Percentiles rank a stretch among this genome's conserved stretches.
These are phyloP conservation scores for Entomortierella lignicola DNA, from an alignment of 192 early-diverging fungal species.

Conservation along the genomic window DNA sequence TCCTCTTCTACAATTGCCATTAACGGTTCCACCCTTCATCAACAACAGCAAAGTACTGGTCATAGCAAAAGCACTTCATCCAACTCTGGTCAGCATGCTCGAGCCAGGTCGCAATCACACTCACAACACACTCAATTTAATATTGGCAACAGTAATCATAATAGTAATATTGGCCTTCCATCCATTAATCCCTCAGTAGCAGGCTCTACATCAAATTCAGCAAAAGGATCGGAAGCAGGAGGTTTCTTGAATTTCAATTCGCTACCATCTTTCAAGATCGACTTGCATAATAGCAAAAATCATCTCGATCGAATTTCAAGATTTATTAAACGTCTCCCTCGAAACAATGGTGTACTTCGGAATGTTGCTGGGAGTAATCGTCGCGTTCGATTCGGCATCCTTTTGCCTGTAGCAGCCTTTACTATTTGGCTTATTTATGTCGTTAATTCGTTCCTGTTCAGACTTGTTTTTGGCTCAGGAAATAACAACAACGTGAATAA, in stretches of 20 bases:
- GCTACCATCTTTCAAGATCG: conserved; percentile 23
- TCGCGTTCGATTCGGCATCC: conserved; percentile 31
- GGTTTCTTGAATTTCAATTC: neutral
- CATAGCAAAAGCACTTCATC: conserved; percentile 1
- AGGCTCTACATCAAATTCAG: neutral
- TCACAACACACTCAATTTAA: conserved; percentile 1
- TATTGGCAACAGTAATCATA: neutral
- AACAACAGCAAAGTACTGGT: neutral
- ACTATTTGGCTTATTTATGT: conserved; percentile 15
- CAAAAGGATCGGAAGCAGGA: neutral
- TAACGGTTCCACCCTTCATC: neutral
- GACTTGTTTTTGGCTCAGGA: conserved; percentile 23
- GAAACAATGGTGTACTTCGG: conserved; percentile 21
- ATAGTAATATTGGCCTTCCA: neutral
- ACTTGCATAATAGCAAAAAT: conserved; percentile 20
- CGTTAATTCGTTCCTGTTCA: conserved; percentile 26
- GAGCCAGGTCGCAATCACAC: conserved; percentile 34
- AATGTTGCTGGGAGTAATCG: conserved; percentile 26
- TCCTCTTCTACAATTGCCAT: neutral
- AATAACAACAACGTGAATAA: neutral
- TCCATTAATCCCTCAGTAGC: neutral
- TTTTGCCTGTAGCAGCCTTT: conserved; percentile 9
- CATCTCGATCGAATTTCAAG: conserved; percentile 35
- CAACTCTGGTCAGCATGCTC: conserved; percentile 1
- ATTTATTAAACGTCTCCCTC: conserved; percentile 27